A percentile compares a stretch with the other conserved stretches of the same genome.
These are phyloP conservation scores for Aspergillus proliferans DNA, from an alignment of 2,329 filamentous ascomycete genomes.

Conservation along the genomic window DNA sequence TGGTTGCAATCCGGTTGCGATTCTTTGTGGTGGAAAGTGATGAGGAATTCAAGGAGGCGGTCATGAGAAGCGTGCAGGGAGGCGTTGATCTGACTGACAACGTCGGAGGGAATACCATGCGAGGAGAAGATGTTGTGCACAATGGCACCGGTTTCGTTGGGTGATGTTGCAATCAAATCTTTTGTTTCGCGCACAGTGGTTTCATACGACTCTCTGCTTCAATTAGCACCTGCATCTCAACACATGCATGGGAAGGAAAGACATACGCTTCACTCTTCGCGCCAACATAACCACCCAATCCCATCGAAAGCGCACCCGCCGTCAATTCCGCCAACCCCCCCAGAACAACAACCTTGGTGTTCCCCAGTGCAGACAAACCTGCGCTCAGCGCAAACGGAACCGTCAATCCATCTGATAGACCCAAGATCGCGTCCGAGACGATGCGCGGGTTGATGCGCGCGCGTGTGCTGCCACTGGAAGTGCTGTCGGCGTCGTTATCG, in stretches of 20 bases:
- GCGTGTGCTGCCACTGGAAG: slow-evolving; percentile 20
- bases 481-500: slow-evolving; percentile 10
- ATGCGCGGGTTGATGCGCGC: slow-evolving; percentile 38
- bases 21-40: slow-evolving; percentile 45
- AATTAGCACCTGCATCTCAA: neutral
- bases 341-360: slow-evolving; percentile 62
- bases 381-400: slow-evolving; percentile 74
- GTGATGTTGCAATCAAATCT: slow-evolving; percentile 33
- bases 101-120: slow-evolving; percentile 34
- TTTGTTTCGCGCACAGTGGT: slow-evolving; percentile 41
- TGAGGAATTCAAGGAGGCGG: slow-evolving; percentile 41
- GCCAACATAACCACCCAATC: slow-evolving; percentile 66
- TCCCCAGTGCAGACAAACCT: slow-evolving; percentile 56
- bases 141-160: slow-evolving; percentile 32
- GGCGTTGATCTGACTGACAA: slow-evolving; percentile 30
- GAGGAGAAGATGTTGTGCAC: slow-evolving; percentile 37
- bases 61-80: slow-evolving; percentile 33
- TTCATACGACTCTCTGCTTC: slow-evolving; percentile 39
- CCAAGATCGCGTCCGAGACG: slow-evolving; percentile 60
- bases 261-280: slow-evolving; percentile 47
- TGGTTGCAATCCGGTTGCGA: slow-evolving; percentile 40
- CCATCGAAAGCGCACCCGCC: slow-evolving; percentile 71
- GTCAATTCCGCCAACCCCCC: slow-evolving; percentile 72
- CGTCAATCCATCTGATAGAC: slow-evolving; percentile 70
- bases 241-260: neutral